Conservation (phyloP, 176 grass and related monocot species). For the Triticum monococcum region DNA sequence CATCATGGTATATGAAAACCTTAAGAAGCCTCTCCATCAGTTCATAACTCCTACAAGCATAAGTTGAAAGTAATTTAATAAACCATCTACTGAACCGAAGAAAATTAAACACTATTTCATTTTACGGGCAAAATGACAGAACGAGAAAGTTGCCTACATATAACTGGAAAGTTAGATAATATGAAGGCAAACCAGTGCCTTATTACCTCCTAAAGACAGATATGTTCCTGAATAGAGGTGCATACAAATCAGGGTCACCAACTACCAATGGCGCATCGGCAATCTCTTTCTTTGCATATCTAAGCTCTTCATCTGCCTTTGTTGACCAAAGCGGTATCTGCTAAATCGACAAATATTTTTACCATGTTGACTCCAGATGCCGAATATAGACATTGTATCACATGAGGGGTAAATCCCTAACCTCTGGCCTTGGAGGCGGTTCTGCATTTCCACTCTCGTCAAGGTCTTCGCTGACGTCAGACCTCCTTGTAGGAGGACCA, state of each 20-base stretch:
- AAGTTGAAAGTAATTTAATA: background rate
- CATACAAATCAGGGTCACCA: constrained; percentile 62
- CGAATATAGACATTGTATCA: background rate
- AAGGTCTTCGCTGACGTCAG: constrained; percentile 25
- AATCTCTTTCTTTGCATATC: constrained; percentile 76
- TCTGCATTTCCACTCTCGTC: background rate
- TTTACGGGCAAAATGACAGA: background rate
- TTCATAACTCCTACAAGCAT: constrained; percentile 86
- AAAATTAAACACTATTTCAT: background rate
- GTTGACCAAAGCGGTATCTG: constrained; percentile 63
- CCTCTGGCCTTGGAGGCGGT: constrained; percentile 33
- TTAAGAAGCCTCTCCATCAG: constrained; percentile 83
- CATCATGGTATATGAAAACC: constrained; percentile 86
- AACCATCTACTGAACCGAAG: constrained; percentile 7
- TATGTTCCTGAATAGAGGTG: constrained; percentile 60
- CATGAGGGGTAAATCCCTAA: constrained; percentile 24
- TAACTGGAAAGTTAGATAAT: too few species aligned
- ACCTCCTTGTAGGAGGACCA: constrained; percentile 30
- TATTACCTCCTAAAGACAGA: constrained; percentile 82
- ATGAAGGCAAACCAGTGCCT: background rate
- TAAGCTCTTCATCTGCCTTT: constrained; percentile 63
- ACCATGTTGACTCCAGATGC: background rate
- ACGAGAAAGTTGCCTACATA: background rate
- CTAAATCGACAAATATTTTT: constrained; percentile 11
- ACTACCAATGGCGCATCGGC: constrained; percentile 34